Conservation (phyloP, 2,329 filamentous ascomycete species). For the Ilyonectria destructans region DNA sequence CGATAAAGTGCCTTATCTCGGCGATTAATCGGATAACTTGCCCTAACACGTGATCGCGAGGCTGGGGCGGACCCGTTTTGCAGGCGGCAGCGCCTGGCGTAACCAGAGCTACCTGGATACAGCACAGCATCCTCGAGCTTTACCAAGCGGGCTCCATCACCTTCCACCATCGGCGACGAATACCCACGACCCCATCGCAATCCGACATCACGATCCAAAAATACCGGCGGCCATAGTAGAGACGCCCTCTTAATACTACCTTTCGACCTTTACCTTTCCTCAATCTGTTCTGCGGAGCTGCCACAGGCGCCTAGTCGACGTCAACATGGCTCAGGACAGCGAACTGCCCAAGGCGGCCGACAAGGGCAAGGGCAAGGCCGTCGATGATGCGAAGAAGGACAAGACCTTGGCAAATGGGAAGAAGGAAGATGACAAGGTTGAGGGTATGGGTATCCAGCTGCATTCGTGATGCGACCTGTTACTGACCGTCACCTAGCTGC, state of each 20-base stretch:
- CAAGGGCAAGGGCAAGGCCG: constrained; percentile 97
- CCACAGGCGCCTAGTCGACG: constrained; percentile 51
- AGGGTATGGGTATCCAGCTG: constrained; percentile 57
- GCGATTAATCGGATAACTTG: constrained; percentile 34
- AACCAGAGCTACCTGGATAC: constrained; percentile 57
- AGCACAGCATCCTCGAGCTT: constrained; percentile 54
- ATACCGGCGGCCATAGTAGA: constrained; percentile 29
- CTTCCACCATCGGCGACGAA: constrained; percentile 54
- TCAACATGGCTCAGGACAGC: constrained; percentile 92
- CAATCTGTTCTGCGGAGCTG: constrained; percentile 45
- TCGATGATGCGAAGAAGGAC: constrained; percentile 79
- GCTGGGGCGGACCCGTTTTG: constrained; percentile 49
- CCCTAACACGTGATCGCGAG: constrained; percentile 52
- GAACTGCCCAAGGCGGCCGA: constrained; percentile 87
- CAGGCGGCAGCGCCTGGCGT: constrained; percentile 65
- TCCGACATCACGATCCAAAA: constrained; percentile 34
- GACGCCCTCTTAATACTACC: constrained; percentile 20
- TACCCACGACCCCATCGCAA: constrained; percentile 43
- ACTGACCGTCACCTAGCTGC: constrained; percentile 53
- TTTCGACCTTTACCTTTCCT: constrained; percentile 28
- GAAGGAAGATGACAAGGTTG: constrained; percentile 80
- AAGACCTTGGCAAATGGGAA: constrained; percentile 81
- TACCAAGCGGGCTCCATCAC: constrained; percentile 57
- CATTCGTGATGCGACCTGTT: constrained; percentile 34
- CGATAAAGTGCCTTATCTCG: constrained; percentile 41